Conservation (phyloP, 2,329 filamentous ascomycete species). For the Pseudogymnoascus sp. region DNA sequence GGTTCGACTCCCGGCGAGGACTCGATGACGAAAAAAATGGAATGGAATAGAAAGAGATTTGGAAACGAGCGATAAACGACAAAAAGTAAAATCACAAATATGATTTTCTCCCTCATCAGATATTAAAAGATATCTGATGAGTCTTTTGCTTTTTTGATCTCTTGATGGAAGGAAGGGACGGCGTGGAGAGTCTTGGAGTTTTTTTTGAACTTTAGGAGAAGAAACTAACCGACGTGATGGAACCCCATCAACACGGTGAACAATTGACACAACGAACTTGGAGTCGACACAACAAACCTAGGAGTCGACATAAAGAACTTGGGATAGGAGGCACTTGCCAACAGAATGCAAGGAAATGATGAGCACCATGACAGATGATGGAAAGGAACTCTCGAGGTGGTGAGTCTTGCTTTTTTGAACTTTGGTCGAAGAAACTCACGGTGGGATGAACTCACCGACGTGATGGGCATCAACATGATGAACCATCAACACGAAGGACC, state of each 20-base stretch:
- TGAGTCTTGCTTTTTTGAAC: background rate
- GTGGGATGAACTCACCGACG: background rate
- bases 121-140: background rate
- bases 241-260: background rate
- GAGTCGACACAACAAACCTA: background rate
- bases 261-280: no score
- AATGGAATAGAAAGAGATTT: background rate
- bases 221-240: background rate
- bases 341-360: background rate
- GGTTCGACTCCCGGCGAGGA: background rate
- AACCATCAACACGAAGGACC: background rate
- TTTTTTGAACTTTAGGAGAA: background rate
- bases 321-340: background rate
- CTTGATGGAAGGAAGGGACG: no score
- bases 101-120: conserved; percentile 6
- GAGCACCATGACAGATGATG: background rate
- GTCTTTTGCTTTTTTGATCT: background rate
- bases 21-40: background rate
- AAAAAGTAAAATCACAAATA: background rate
- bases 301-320: background rate
- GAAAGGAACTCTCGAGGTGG: no score
- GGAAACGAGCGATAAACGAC: background rate
- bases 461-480: background rate
- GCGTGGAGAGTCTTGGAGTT: background rate
- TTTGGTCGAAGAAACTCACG: background rate